A percentile compares a stretch with the other conserved stretches of the same genome.
Evolutionary conservation across 2,329 filamentous ascomycete genomes (phyloP).

Genomic region (Fusarium drepaniforme): DNA sequence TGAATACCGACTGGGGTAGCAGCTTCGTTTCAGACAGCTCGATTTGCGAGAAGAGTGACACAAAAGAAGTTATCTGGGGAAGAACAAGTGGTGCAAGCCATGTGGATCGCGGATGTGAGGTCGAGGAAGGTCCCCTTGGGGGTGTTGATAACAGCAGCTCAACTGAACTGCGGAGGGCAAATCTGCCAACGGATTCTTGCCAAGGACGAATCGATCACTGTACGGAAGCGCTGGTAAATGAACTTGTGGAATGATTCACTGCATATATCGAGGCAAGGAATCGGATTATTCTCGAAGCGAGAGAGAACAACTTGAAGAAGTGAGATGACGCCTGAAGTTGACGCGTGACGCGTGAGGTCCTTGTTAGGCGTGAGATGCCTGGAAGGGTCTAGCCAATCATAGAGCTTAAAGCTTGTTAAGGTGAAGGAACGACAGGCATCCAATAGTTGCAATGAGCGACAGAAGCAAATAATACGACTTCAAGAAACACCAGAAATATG

Average conservation of each 20-base stretch:
- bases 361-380: constrained; percentile 17
- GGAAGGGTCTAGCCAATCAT: constrained; percentile 26
- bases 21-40: constrained; percentile 16
- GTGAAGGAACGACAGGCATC: background rate
- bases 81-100: constrained; percentile 30
- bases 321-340: constrained; percentile 35
- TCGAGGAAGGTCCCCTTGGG: constrained; percentile 4
- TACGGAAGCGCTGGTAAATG: constrained; percentile 13
- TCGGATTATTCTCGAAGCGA: constrained; percentile 32
- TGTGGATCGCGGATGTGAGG: constrained; percentile 21
- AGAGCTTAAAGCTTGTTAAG: background rate
- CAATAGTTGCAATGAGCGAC: background rate
- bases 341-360: constrained; percentile 23
- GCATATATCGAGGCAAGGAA: constrained; percentile 19
- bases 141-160: constrained; percentile 8
- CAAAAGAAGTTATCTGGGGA: constrained; percentile 6
- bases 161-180: background rate
- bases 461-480: background rate
- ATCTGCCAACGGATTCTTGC: background rate
- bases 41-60: constrained; percentile 7
- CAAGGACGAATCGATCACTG: background rate
- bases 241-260: constrained; percentile 25
- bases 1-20: constrained; percentile 4
- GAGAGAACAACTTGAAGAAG: constrained; percentile 18
- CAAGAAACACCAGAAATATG: background rate